These are phyloP conservation scores for Knufia petricola DNA, from an alignment of 2,329 filamentous ascomycete species.

Conservation along the genomic window DNA sequence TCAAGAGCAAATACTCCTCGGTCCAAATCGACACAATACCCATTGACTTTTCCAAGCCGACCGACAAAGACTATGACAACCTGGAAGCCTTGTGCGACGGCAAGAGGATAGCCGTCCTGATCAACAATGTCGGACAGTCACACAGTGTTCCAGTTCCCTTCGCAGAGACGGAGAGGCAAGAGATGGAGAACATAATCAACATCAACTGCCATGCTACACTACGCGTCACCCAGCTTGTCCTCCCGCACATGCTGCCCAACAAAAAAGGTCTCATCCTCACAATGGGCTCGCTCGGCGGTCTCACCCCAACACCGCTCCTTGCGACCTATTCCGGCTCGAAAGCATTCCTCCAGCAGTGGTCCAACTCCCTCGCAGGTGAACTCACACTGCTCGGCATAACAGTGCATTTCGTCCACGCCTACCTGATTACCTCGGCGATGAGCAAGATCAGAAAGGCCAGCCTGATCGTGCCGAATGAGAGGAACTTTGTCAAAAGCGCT, in stretches of 20 bases:
- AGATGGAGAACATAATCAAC: slow-evolving; percentile 81
- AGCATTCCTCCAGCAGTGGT: slow-evolving; percentile 97
- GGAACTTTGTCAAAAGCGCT: slow-evolving; percentile 68
- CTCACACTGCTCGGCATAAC: slow-evolving; percentile 70
- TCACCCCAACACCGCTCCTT: slow-evolving; percentile 81
- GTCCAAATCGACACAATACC: slow-evolving; percentile 68
- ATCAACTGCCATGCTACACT: slow-evolving; percentile 93
- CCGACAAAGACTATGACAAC: slow-evolving; percentile 65
- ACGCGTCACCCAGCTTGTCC: slow-evolving; percentile 74
- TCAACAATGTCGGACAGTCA: slow-evolving; percentile 96
- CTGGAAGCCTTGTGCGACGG: slow-evolving; percentile 59
- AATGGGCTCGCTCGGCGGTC: slow-evolving; percentile 93
- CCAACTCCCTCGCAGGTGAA: slow-evolving; percentile 72
- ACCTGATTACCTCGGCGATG: slow-evolving; percentile 94
- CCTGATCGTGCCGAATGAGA: slow-evolving; percentile 68
- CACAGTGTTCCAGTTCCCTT: slow-evolving; percentile 91
- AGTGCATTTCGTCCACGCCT: slow-evolving; percentile 84
- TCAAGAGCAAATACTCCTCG: slow-evolving; percentile 58
- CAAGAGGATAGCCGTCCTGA: slow-evolving; percentile 73
- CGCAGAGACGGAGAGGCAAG: slow-evolving; percentile 63
- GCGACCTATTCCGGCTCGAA: slow-evolving; percentile 97
- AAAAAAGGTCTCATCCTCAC: slow-evolving; percentile 85
- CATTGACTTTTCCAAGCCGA: slow-evolving; percentile 75
- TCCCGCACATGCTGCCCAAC: slow-evolving; percentile 73
- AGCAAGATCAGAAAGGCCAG: slow-evolving; percentile 81